A percentile compares a stretch with the other conserved stretches of the same genome.
Evolutionary conservation across 2,329 filamentous ascomycete species (phyloP).

Genomic region (Stachybotrys chlorohalonatus): DNA sequence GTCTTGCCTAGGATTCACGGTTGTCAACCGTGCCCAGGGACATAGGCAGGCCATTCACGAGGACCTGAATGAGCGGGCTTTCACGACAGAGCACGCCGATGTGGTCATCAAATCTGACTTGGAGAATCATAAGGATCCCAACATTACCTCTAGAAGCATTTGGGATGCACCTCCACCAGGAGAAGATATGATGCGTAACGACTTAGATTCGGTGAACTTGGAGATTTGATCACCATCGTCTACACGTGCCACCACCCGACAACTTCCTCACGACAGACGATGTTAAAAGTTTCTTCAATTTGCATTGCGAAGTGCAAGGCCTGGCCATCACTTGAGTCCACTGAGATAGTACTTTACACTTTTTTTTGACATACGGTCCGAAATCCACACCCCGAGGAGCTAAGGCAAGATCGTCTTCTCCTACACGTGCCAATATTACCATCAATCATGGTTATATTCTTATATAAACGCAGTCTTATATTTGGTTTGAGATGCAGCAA

Average conservation of each 20-base stretch:
- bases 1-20: slow-evolving; percentile 18
- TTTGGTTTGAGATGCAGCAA: background rate
- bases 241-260: too few relatives aligned
- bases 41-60: slow-evolving; percentile 8
- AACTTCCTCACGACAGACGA: too few relatives aligned
- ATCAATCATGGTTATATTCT: background rate
- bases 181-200: slow-evolving; percentile 12
- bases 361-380: too few relatives aligned
- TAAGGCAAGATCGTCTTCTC: too few relatives aligned
- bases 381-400: too few relatives aligned
- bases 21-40: slow-evolving; percentile 15
- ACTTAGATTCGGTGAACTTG: slow-evolving; percentile 13
- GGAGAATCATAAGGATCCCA: slow-evolving; percentile 13
- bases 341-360: too few relatives aligned
- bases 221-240: slow-evolving; percentile 9
- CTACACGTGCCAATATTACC: background rate
- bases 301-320: too few relatives aligned
- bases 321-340: too few relatives aligned
- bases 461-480: background rate
- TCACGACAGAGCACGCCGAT: background rate
- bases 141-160: slow-evolving; percentile 6
- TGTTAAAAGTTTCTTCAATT: too few relatives aligned
- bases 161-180: slow-evolving; percentile 15
- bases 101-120: background rate
- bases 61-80: slow-evolving; percentile 2